These are phyloP conservation scores for Haematococcus lacustris DNA, from an alignment of 139 green algal species.

Conservation along the genomic window DNA sequence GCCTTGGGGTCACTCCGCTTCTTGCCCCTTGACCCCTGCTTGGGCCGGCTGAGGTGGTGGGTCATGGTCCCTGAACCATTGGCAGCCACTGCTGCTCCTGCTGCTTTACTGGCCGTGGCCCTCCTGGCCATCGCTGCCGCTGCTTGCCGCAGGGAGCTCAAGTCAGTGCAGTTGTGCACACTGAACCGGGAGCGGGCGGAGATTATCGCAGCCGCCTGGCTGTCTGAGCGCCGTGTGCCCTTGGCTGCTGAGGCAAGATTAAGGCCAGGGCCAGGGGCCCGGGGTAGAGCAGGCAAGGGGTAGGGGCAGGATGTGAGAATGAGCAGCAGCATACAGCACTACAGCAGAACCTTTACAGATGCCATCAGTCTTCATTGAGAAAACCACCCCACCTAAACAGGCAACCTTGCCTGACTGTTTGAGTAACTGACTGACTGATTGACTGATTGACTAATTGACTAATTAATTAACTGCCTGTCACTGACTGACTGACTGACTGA, in stretches of 20 bases:
- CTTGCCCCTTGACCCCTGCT: not conserved
- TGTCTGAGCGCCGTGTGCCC: slow-evolving; percentile 36
- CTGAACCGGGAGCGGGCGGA: slow-evolving; percentile 82
- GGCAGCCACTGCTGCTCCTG: too few relatives aligned
- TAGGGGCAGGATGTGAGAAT: not conserved
- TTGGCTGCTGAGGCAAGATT: slow-evolving; percentile 32
- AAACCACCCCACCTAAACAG: too few relatives aligned
- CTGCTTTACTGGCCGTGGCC: too few relatives aligned
- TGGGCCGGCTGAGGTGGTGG: too few relatives aligned
- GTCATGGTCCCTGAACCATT: too few relatives aligned
- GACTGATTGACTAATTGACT: too few relatives aligned
- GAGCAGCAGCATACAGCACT: slow-evolving; percentile 4
- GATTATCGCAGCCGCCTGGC: slow-evolving; percentile 66
- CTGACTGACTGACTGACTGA: too few relatives aligned
- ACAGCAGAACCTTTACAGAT: not conserved
- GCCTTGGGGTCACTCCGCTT: not conserved
- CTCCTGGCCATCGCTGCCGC: too few relatives aligned
- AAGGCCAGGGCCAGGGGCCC: not conserved
- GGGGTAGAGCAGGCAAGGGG: not conserved
- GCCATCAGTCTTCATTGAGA: not conserved
- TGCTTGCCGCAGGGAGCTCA: too few relatives aligned
- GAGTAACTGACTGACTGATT: too few relatives aligned
- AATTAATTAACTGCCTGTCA: too few relatives aligned
- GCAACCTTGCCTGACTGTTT: too few relatives aligned
- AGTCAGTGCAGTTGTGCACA: slow-evolving; percentile 72